Conservation (phyloP, 306 rosid species). For the Ormosia semicastrata region DNA sequence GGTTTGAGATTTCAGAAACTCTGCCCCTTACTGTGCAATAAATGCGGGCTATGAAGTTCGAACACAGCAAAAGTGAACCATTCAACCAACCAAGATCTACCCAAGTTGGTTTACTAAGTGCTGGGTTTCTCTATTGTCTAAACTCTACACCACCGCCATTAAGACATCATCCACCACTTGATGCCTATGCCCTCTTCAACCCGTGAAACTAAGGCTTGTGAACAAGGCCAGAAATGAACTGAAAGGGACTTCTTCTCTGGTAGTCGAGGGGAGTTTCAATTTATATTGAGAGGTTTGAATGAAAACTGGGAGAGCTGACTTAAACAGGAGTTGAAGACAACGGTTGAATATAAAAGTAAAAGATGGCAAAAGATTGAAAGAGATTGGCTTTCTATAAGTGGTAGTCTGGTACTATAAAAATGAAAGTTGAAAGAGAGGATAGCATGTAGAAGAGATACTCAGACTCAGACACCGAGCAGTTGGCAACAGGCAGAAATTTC, state of each 20-base stretch:
- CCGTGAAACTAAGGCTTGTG: conserved; percentile 14
- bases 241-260: neutral
- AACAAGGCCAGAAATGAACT: neutral
- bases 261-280: neutral
- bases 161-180: conserved; percentile 23
- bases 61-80: conserved; percentile 2
- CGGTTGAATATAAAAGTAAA: neutral
- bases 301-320: conserved; percentile 19
- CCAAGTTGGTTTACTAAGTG: neutral
- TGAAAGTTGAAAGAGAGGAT: neutral
- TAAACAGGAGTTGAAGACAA: conserved; percentile 7
- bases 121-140: neutral
- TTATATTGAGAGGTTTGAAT: conserved; percentile 24
- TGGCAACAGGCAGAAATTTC: conserved; percentile 19
- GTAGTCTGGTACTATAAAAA: neutral
- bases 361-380: conserved; percentile 9
- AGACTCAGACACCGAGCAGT: conserved; percentile 10
- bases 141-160: conserved; percentile 36
- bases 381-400: conserved; percentile 14
- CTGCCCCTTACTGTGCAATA: neutral
- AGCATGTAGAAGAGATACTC: conserved; percentile 1
- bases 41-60: neutral
- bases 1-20: neutral
- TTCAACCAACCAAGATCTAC: conserved; percentile 21
- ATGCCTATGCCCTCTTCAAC: conserved; percentile 15